Evolutionary conservation across 192 early-diverging fungal species (phyloP).

Genomic region (Spinellus fusiger): DNA sequence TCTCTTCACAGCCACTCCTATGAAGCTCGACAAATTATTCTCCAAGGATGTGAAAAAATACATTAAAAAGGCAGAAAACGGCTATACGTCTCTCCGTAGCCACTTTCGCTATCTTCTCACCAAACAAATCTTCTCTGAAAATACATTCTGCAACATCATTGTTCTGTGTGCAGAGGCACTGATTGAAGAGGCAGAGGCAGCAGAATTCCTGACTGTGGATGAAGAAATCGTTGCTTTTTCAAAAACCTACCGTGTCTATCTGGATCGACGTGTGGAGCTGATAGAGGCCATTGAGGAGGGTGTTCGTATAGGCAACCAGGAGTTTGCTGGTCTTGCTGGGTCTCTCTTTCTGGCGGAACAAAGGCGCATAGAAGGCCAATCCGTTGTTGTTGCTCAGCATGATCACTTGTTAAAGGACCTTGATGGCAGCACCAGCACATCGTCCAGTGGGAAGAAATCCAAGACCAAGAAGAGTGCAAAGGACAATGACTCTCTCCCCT

Average conservation of each 20-base stretch:
- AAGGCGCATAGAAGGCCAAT: too few species aligned
- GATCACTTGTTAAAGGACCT: too few species aligned
- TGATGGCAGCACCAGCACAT: too few species aligned
- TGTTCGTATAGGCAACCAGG: too few species aligned
- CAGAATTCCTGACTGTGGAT: slow-evolving; percentile 55
- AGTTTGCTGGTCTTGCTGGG: too few species aligned
- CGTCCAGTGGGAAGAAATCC: too few species aligned
- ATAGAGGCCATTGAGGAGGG: slow-evolving; percentile 66
- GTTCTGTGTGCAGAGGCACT: slow-evolving; percentile 59
- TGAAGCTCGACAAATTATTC: slow-evolving; percentile 50
- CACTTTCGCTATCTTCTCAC: slow-evolving; percentile 45
- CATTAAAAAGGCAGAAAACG: slow-evolving; percentile 55
- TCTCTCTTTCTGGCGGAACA: too few species aligned
- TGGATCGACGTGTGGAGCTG: slow-evolving; percentile 52
- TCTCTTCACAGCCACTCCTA: not conserved
- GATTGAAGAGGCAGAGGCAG: slow-evolving; percentile 69
- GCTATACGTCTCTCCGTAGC: slow-evolving; percentile 50
- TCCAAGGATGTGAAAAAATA: slow-evolving; percentile 67
- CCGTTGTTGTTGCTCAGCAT: too few species aligned
- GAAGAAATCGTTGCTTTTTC: slow-evolving; percentile 47
- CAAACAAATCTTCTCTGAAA: slow-evolving; percentile 22
- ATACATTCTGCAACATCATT: slow-evolving; percentile 39
- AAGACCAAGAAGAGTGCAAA: too few species aligned
- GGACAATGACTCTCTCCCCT: too few species aligned
- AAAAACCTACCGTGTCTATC: slow-evolving; percentile 48